Evolutionary conservation across 345 rosid genomes (phyloP).

Genomic region (Salix viminalis): DNA sequence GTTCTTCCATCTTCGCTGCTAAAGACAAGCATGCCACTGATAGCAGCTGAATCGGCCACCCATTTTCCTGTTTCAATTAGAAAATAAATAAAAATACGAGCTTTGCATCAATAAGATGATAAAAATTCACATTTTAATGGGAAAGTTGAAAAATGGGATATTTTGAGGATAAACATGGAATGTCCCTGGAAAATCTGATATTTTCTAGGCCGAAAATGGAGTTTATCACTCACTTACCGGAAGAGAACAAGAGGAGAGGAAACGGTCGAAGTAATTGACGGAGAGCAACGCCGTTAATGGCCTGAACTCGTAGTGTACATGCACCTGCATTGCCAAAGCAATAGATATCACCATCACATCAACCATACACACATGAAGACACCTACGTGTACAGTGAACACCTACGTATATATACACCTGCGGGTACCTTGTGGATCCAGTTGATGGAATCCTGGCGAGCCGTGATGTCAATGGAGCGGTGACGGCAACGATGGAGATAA

Average conservation of each 20-base stretch:
- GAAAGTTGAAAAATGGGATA: background rate
- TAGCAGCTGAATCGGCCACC: constrained; percentile 67
- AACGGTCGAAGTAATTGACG: constrained; percentile 61
- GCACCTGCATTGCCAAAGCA: constrained; percentile 49
- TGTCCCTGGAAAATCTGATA: constrained; percentile 4
- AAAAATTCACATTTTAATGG: constrained; percentile 7
- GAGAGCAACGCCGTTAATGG: constrained; percentile 52
- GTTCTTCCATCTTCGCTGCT: constrained; percentile 67
- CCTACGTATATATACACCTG: background rate
- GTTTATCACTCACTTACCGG: constrained; percentile 27
- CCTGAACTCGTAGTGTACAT: constrained; percentile 41
- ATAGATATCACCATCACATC: background rate
- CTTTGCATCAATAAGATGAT: background rate
- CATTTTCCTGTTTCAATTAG: constrained; percentile 16
- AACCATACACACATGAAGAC: background rate
- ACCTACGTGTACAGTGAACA: background rate
- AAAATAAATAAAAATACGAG: background rate
- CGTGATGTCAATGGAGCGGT: constrained; percentile 42
- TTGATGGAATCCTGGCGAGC: constrained; percentile 67
- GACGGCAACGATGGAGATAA: constrained; percentile 43
- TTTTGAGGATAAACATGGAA: background rate
- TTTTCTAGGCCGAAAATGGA: constrained; percentile 12
- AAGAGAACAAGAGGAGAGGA: constrained; percentile 44
- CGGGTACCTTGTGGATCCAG: constrained; percentile 55
- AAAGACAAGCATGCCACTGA: constrained; percentile 66